These are phyloP conservation scores for Physcia stellaris DNA, from an alignment of 495 filamentous ascomycete species.

Conservation along the genomic window DNA sequence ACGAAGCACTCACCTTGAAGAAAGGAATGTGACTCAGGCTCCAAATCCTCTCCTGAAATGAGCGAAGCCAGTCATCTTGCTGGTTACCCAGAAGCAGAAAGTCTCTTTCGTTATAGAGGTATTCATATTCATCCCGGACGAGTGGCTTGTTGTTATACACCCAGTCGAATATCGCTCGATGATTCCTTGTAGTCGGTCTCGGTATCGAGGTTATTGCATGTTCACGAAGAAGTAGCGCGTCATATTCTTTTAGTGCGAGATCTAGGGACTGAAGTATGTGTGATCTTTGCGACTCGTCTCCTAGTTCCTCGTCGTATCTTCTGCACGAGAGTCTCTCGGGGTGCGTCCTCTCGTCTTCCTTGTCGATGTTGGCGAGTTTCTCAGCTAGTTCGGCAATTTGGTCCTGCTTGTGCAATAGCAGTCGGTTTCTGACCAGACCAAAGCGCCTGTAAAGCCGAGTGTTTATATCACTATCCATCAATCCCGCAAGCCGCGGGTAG, in stretches of 20 bases:
- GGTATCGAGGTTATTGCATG: neutral
- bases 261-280: neutral
- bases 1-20: neutral
- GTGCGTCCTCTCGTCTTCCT: neutral
- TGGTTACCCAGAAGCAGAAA: neutral
- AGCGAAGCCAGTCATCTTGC: constrained; percentile 1
- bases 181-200: neutral
- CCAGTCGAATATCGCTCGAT: neutral
- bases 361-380: neutral
- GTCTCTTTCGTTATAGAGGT: constrained; percentile 3
- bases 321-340: neutral
- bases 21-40: neutral
- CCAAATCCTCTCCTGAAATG: neutral
- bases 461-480: constrained; percentile 5
- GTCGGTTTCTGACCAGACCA: neutral
- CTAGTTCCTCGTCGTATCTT: neutral
- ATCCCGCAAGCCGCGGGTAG: constrained; percentile 4
- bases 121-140: constrained; percentile 1
- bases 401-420: constrained; percentile 4
- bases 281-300: no score
- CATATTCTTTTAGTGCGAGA: constrained; percentile 3
- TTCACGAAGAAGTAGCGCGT: neutral
- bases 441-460: constrained; percentile 4
- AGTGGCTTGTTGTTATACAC: constrained; percentile 4
- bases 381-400: constrained; percentile 1